Conservation (phyloP, 192 early-diverging fungal genomes). For the Ambispora gerdemannii region DNA sequence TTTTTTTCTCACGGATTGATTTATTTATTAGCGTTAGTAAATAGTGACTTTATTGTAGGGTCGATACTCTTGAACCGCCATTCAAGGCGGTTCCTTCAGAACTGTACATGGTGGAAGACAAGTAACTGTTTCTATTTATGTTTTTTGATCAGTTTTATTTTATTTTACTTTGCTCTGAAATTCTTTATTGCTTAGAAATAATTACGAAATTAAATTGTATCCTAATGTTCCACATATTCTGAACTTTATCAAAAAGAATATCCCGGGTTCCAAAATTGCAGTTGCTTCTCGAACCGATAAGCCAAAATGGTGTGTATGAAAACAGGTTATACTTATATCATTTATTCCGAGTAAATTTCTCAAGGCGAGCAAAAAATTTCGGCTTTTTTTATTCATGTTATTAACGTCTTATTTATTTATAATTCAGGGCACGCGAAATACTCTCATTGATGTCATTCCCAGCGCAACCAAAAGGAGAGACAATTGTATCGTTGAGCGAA, state of each 20-base stretch:
- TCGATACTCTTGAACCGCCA: constrained; percentile 9
- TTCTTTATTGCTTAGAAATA: constrained; percentile 14
- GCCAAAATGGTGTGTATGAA: constrained; percentile 50
- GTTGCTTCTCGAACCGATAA: constrained; percentile 40
- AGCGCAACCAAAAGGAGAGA: not conserved
- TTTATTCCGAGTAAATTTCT: too few relatives aligned
- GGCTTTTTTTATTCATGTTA: too few relatives aligned
- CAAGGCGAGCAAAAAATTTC: too few relatives aligned
- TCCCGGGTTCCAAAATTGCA: constrained; percentile 36
- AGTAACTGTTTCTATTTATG: not conserved
- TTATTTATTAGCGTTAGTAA: not conserved
- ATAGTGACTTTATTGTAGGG: not conserved
- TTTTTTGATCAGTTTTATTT: not conserved
- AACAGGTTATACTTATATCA: too few relatives aligned
- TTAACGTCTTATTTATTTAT: not conserved
- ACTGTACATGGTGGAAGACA: not conserved
- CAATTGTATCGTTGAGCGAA: constrained; percentile 24
- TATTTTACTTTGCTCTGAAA: not conserved
- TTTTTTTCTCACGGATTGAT: not conserved
- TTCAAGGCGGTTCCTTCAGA: constrained; percentile 2
- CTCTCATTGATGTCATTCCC: constrained; percentile 12
- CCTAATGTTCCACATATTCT: constrained; percentile 35
- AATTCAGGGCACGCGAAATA: constrained; percentile 13
- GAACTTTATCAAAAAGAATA: constrained; percentile 29
- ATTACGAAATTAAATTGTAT: constrained; percentile 33